Conservation (phyloP, 208 protist genomes). For the Crithidia acanthocephali region DNA sequence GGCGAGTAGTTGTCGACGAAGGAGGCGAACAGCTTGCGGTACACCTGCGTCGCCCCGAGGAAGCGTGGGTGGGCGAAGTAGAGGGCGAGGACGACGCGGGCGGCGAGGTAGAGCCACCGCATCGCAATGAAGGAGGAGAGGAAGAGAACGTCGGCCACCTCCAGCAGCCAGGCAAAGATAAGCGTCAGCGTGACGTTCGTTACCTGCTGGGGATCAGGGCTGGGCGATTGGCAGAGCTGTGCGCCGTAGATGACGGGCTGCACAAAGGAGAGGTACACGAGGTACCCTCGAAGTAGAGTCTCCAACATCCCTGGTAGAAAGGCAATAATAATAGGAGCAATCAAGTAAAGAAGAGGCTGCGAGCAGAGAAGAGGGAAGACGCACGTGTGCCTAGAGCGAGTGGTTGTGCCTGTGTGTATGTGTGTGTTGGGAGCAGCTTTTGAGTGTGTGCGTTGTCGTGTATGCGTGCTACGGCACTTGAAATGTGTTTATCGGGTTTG, state of each 20-base stretch:
- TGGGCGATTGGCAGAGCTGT: constrained; percentile 50
- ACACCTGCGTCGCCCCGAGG: constrained; percentile 54
- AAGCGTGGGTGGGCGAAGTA: constrained; percentile 73
- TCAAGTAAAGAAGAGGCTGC: too few species aligned
- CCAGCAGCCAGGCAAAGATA: constrained; percentile 70
- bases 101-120: constrained; percentile 50
- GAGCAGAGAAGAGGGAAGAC: too few species aligned
- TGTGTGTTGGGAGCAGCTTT: too few species aligned
- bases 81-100: constrained; percentile 60
- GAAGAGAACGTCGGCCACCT: constrained; percentile 57
- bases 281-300: constrained; percentile 35
- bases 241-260: constrained; percentile 63
- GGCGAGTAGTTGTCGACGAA: constrained; percentile 60
- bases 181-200: constrained; percentile 76
- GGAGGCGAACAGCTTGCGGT: constrained; percentile 52
- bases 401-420: too few species aligned
- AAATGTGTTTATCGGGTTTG: too few species aligned
- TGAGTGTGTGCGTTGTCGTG: too few species aligned
- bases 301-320: constrained; percentile 24
- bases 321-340: too few species aligned
- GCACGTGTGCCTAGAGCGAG: too few species aligned
- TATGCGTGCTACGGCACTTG: too few species aligned
- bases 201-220: constrained; percentile 51
- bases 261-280: constrained; percentile 73
- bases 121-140: constrained; percentile 69